Conservation (phyloP, 768 basidiomycete species). For the Xerocomellus dryophilus region DNA sequence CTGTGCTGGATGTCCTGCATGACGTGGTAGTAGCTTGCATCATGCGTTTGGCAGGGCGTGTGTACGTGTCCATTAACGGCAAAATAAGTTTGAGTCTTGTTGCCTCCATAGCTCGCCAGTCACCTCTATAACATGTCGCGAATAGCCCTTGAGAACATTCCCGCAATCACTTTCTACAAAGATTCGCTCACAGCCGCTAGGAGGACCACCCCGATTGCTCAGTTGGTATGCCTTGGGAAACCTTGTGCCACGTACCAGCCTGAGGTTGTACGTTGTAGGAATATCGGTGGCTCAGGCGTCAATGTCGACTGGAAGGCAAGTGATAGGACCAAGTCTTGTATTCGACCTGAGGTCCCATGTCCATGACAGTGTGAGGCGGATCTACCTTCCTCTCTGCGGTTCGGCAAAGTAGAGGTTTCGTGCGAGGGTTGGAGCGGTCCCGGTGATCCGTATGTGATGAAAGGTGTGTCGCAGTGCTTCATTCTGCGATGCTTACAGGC, state of each 20-base stretch:
- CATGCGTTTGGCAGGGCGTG: background rate
- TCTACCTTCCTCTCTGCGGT: conserved; percentile 74
- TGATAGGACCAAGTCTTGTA: conserved; percentile 7
- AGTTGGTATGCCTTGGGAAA: conserved; percentile 78
- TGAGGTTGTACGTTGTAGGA: conserved; percentile 81
- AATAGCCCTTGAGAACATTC: conserved; percentile 67
- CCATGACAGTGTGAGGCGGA: conserved; percentile 80
- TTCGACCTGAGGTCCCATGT: conserved; percentile 7
- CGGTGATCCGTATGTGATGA: conserved; percentile 81
- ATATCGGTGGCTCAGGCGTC: conserved; percentile 69
- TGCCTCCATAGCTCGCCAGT: background rate
- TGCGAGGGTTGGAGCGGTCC: conserved; percentile 89
- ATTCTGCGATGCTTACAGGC: background rate
- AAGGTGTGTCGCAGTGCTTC: conserved; percentile 49
- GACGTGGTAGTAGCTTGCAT: background rate
- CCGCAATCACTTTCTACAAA: conserved; percentile 76
- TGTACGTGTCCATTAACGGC: conserved; percentile 10
- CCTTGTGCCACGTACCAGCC: conserved; percentile 76
- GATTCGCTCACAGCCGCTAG: conserved; percentile 61
- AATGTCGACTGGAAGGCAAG: conserved; percentile 91
- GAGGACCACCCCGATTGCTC: conserved; percentile 66
- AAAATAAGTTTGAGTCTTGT: no score
- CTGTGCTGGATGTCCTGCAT: conserved; percentile 64
- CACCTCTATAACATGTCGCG: conserved; percentile 50
- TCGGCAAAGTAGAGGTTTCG: conserved; percentile 81